phyloP scores from a whole-genome alignment of 2,329 filamentous ascomycete species.

The Diaporthe caulivora region DNA sequence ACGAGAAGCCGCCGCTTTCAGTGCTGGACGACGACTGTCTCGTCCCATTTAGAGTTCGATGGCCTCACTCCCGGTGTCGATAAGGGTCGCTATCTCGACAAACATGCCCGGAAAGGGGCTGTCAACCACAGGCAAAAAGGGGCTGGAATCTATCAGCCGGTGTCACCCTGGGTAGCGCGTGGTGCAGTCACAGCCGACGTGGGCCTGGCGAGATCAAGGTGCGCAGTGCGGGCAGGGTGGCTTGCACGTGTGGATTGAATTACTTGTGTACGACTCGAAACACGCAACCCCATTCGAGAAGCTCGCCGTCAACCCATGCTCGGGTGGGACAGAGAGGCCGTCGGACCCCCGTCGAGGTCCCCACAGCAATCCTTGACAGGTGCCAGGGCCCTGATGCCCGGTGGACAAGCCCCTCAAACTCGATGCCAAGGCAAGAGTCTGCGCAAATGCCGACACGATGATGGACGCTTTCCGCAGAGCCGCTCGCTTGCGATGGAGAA shows the following conservation, averaged over 20 bases:
- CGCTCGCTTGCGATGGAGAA: constrained; percentile 13
- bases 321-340: neutral
- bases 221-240: constrained; percentile 5
- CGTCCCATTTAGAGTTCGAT: constrained; percentile 24
- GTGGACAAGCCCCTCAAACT: neutral
- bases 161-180: constrained; percentile 17
- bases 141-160: constrained; percentile 1
- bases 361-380: constrained; percentile 17
- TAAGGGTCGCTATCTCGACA: constrained; percentile 26
- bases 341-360: neutral
- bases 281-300: constrained; percentile 17
- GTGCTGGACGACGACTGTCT: constrained; percentile 5
- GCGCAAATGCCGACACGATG: neutral
- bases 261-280: constrained; percentile 18
- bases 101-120: constrained; percentile 26
- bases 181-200: constrained; percentile 10
- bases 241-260: constrained; percentile 6
- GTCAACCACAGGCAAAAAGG: neutral
- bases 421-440: neutral
- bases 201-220: neutral
- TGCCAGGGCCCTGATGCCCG: neutral
- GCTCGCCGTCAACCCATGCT: neutral
- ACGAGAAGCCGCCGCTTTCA: neutral
- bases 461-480: constrained; percentile 10
- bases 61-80: constrained; percentile 4